Evolutionary conservation across 345 rosid species (phyloP).

Genomic region (Gossypium bickii): DNA sequence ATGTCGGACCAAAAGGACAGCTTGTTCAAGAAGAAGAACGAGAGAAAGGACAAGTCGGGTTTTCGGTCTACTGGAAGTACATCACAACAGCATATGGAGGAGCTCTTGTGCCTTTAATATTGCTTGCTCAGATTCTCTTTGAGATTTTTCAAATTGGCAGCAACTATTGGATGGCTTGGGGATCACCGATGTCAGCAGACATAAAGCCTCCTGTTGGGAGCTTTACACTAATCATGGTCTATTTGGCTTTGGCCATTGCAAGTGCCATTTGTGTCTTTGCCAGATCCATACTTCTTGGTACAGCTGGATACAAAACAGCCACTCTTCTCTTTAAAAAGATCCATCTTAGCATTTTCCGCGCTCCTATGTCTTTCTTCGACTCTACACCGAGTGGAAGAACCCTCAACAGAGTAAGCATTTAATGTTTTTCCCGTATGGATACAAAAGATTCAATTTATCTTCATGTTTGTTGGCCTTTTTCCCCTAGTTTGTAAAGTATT

Average conservation of each 20-base stretch:
- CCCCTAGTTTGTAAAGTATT: neutral
- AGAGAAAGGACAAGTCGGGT: slow-evolving; percentile 71
- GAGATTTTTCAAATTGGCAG: slow-evolving; percentile 73
- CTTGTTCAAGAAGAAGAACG: slow-evolving; percentile 81
- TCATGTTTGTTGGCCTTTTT: neutral
- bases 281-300: slow-evolving; percentile 48
- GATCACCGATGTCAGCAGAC: slow-evolving; percentile 55
- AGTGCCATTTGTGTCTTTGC: slow-evolving; percentile 55
- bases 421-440: neutral
- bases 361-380: slow-evolving; percentile 84
- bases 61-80: slow-evolving; percentile 59
- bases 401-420: slow-evolving; percentile 50
- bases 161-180: slow-evolving; percentile 93
- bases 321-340: slow-evolving; percentile 61
- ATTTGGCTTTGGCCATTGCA: slow-evolving; percentile 48
- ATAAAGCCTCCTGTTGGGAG: slow-evolving; percentile 44
- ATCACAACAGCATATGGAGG: slow-evolving; percentile 66
- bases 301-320: slow-evolving; percentile 65
- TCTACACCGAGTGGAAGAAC: slow-evolving; percentile 80
- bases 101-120: slow-evolving; percentile 63
- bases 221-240: slow-evolving; percentile 48
- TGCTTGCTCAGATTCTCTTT: slow-evolving; percentile 57
- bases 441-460: neutral
- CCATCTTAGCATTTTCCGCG: slow-evolving; percentile 60
- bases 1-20: slow-evolving; percentile 44